phyloP scores from a whole-genome alignment of 2,329 filamentous ascomycete species.

The Fusarium devonianum region DNA sequence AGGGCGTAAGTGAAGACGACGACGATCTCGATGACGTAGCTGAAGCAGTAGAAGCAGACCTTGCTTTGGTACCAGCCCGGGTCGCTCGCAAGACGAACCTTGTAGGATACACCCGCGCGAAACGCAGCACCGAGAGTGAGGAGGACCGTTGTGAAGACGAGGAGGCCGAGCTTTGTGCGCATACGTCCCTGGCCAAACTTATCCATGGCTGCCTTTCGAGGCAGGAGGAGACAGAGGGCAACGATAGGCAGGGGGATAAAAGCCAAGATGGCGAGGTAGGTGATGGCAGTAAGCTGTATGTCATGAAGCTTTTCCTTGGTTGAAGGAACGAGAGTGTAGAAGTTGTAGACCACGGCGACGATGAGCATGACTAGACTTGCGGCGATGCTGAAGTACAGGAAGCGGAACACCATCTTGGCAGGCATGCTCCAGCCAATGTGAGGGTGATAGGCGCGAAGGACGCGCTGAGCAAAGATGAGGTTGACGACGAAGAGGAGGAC shows the following conservation, averaged over 20 bases:
- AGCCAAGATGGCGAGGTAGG: conserved; percentile 65
- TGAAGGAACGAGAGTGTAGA: conserved; percentile 67
- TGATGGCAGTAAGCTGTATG: conserved; percentile 71
- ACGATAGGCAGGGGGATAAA: conserved; percentile 68
- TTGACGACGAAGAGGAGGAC: conserved; percentile 81
- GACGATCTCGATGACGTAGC: conserved; percentile 76
- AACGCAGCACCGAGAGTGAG: conserved; percentile 75
- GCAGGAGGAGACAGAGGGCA: conserved; percentile 58
- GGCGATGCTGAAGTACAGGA: conserved; percentile 65
- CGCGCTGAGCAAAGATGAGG: conserved; percentile 76
- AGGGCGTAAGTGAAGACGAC: conserved; percentile 73
- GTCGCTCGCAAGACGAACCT: conserved; percentile 54
- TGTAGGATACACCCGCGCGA: conserved; percentile 67
- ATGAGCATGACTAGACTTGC: conserved; percentile 72
- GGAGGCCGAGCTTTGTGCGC: conserved; percentile 69
- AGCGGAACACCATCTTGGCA: conserved; percentile 60
- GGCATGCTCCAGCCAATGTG: conserved; percentile 70
- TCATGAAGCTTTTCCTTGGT: conserved; percentile 62
- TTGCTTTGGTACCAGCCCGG: conserved; percentile 76
- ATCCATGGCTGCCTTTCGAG: conserved; percentile 55
- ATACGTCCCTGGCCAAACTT: conserved; percentile 68
- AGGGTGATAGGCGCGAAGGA: conserved; percentile 77
- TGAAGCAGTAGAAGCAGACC: conserved; percentile 80
- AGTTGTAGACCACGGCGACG: conserved; percentile 66
- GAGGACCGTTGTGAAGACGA: conserved; percentile 65